Base-by-base conservation (phyloP, 495 filamentous ascomycete species). In the Penicillium paxilli region DNA sequence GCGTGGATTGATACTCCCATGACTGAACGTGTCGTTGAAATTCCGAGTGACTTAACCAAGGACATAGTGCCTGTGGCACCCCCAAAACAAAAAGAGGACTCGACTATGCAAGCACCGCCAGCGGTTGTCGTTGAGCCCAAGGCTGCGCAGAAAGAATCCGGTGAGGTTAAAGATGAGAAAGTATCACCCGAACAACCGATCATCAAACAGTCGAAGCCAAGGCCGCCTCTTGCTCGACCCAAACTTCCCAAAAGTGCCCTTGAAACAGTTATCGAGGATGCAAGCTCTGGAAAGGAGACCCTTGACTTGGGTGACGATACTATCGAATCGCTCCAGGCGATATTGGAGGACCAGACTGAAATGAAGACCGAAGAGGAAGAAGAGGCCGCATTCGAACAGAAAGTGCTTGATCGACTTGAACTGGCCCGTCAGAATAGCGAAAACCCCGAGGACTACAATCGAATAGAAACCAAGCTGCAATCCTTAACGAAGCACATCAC, bases 401-500 rank as follows among this genome's bases (percentile, higher is more conserved):
- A 67, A 11, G 52, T 69, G 3, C 62, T 70, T 44, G 69, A 64
- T 38, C 72, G 66, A 54, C 65, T 72, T 4, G 64, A 58, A 65
- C 67, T 62, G 30, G 67, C 47, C 54, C 70, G 41, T 38, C 62
- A 69, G 17, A 71, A 72, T 44, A 60, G 57, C 26, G 40, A 47
- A 12, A 72, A 83, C 35, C 70, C 63, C 9, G 79, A 81, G 35
- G 75, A 86, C 12, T 66, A 85, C n/a, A 72, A 78, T 28, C 74
- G 80, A 44, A 78, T 91, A 74, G 80, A 78, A 49, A 74, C 79
- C 53, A 80, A 83, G 5, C 66, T 88, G 10, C 70, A 78, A 44
- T 84, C 80, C 2, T 78, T 88, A 19, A 74, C 79, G 26, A 72
- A 80, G 3, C 83, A 83, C 51, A 88, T 92, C 54, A 78, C 79